Evolutionary conservation across 805 yeast species (phyloP), one percentile per base, ranked within the genome.

Genomic region (Wickerhamiella shivajii): DNA sequence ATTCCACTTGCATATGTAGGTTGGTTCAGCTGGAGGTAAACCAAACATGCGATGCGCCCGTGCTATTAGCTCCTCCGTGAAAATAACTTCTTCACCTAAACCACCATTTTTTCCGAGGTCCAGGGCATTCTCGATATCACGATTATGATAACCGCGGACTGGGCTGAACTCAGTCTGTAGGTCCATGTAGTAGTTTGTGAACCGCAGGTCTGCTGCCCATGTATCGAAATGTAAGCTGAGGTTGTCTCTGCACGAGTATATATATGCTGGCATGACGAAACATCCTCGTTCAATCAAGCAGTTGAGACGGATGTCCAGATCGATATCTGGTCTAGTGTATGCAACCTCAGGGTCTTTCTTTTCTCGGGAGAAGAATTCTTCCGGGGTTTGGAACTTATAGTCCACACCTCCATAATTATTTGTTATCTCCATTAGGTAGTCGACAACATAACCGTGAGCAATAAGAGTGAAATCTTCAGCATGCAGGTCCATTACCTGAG

Each of bases 31-130:
- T 0, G 96, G 96, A 0, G 94, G 94, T 2, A 83, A 51, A 0
- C 98, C 98, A 59, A 83, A 83, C 74, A 85, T 73, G 47, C 97
- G 64, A 52, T 87, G 94, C 1, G 94, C 92, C 52, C 80, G 28
- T 6, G 34, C 24, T 23, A 39, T 44, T 3, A 23, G 22, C 5
- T 27, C 35, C 7, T 24, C 28, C 6, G 41, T 16, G 13, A 44
- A 37, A 6, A 53, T 36, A 2, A 49, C 25, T 1, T 32, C 22
- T 6, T 16, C 26, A 6, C 23, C n/a, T 1, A 18, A 43, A 33
- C 36, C 41, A 13, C 39, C 37, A 0, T 38, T 30, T 13, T 25
- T 16, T 3, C 43, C 44, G 11, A 41, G 15, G 11, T 40, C 44
- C 6, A 45, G 29, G 2, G 44, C 31, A 3, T 32, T 28, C 4